These are phyloP conservation scores for Boletus reticuloceps DNA, from an alignment of 768 basidiomycete genomes.

Conservation along the genomic window DNA sequence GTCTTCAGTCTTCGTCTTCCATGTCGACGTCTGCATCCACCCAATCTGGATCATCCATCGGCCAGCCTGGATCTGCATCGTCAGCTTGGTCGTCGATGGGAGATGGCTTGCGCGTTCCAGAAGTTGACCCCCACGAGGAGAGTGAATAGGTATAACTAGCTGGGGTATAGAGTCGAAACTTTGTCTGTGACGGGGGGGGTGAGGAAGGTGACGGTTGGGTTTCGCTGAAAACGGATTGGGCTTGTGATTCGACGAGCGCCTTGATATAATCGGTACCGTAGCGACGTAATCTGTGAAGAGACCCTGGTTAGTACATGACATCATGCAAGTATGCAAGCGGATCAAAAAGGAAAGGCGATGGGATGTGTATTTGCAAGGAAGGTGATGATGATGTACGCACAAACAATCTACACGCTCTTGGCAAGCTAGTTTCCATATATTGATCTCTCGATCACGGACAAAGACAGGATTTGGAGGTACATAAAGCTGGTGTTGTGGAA, in stretches of 20 bases:
- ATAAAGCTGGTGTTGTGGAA: conserved; percentile 25
- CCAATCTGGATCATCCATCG: conserved; percentile 25
- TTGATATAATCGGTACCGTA: conserved; percentile 34
- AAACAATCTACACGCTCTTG: conserved; percentile 34
- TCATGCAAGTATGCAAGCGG: conserved; percentile 3
- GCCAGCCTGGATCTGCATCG: conserved; percentile 16
- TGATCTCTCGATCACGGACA: conserved; percentile 33
- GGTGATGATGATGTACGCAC: conserved; percentile 19
- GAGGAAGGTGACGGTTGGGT: background rate
- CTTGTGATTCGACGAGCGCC: conserved; percentile 30
- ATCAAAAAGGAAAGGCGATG: conserved; percentile 1
- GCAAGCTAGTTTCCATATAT: conserved; percentile 35
- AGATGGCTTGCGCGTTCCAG: conserved; percentile 11
- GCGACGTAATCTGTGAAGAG: conserved; percentile 26
- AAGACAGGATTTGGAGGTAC: conserved; percentile 27
- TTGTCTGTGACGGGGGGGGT: conserved; percentile 18
- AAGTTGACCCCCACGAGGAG: conserved; percentile 16
- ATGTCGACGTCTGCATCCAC: conserved; percentile 28
- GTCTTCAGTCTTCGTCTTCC: conserved; percentile 32
- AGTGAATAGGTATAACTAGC: conserved; percentile 33
- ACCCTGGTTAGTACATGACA: conserved; percentile 6
- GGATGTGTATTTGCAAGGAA: conserved; percentile 1
- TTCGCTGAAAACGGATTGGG: conserved; percentile 8
- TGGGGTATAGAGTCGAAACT: conserved; percentile 32
- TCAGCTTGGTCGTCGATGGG: conserved; percentile 18